These are phyloP conservation scores for Penicillium vulpinum DNA, from an alignment of 2,329 filamentous ascomycete species.

Conservation along the genomic window DNA sequence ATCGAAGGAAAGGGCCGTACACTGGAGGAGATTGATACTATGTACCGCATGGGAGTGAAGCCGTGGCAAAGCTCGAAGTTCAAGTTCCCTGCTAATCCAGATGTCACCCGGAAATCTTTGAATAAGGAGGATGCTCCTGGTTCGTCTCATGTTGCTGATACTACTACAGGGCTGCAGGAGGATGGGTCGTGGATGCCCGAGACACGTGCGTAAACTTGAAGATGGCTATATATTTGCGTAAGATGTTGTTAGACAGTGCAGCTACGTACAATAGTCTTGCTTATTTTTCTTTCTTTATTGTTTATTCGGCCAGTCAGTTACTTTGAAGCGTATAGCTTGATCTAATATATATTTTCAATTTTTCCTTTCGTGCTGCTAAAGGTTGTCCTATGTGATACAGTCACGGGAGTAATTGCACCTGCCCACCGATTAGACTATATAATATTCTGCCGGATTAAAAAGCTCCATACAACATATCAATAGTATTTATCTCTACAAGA, in stretches of 20 bases:
- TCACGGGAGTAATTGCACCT: too few relatives aligned
- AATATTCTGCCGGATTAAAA: too few relatives aligned
- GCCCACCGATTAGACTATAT: too few relatives aligned
- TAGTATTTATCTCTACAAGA: too few relatives aligned
- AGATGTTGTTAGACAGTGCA: neutral
- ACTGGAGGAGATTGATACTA: slow-evolving; percentile 73
- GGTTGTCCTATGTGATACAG: neutral
- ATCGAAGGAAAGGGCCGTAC: slow-evolving; percentile 69
- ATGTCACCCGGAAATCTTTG: slow-evolving; percentile 20
- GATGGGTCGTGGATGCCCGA: slow-evolving; percentile 13
- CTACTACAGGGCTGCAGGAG: slow-evolving; percentile 12
- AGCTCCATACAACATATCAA: too few relatives aligned
- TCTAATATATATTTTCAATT: neutral
- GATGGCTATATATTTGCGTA: neutral
- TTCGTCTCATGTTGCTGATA: slow-evolving; percentile 20
- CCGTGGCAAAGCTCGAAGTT: slow-evolving; percentile 60
- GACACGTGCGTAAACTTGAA: neutral
- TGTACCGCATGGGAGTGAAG: slow-evolving; percentile 64
- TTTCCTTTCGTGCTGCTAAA: neutral
- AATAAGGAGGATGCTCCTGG: slow-evolving; percentile 16
- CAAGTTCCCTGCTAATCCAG: slow-evolving; percentile 21
- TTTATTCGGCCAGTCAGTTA: neutral
- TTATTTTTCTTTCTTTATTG: too few relatives aligned
- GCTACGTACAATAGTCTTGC: neutral
- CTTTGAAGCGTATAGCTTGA: neutral